Evolutionary conservation across 2,329 filamentous ascomycete genomes (phyloP).

Genomic region (Beauveria sp.): DNA sequence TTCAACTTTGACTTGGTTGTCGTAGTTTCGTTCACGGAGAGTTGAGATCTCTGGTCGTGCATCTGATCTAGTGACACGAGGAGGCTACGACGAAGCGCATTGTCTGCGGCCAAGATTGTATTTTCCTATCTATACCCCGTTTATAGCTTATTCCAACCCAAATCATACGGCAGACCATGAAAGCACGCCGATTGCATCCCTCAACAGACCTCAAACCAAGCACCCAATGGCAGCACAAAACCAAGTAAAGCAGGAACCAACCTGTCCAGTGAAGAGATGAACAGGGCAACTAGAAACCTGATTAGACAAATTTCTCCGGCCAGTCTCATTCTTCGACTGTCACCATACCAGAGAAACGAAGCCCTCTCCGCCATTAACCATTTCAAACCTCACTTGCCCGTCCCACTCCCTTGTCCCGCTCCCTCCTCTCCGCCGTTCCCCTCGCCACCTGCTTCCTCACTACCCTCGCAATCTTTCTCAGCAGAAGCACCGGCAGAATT

Average conservation of each 20-base stretch:
- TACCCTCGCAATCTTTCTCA: background rate
- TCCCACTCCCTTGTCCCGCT: background rate
- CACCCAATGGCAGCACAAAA: background rate
- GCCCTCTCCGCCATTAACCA: too few relatives aligned
- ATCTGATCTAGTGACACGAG: too few relatives aligned
- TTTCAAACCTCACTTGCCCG: too few relatives aligned
- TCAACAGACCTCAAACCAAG: too few relatives aligned
- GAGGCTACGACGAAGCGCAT: background rate
- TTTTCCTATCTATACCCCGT: background rate
- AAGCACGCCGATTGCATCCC: background rate
- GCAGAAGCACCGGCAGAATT: conserved; percentile 60
- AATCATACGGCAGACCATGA: background rate
- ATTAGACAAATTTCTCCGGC: too few relatives aligned
- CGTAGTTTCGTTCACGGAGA: too few relatives aligned
- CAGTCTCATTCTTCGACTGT: too few relatives aligned
- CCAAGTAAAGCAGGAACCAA: background rate
- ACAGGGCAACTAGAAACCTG: background rate
- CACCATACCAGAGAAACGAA: too few relatives aligned
- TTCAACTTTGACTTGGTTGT: too few relatives aligned
- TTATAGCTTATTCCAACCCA: background rate
- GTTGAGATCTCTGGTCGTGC: too few relatives aligned
- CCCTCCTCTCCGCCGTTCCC: background rate
- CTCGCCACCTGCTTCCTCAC: background rate
- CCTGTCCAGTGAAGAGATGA: background rate
- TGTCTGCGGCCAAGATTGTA: background rate